phyloP scores from a whole-genome alignment of 106 monocot species.

The Ottelia alismoides region DNA sequence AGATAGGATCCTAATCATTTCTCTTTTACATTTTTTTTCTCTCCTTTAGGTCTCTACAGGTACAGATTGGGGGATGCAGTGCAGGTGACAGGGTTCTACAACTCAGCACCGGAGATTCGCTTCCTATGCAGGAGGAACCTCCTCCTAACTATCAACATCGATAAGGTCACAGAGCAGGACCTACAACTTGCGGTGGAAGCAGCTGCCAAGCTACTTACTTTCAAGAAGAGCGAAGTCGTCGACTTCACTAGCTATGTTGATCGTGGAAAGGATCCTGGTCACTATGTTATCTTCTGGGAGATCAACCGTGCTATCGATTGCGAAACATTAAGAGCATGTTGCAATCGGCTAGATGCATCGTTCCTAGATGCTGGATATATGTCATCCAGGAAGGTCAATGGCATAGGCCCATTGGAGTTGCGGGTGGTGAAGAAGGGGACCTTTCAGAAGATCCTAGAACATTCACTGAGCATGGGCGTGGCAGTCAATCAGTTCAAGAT shows the following conservation, averaged over 20 bases:
- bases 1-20: no score
- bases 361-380: neutral
- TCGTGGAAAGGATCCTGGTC: slow-evolving; percentile 36
- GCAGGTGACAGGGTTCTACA: slow-evolving; percentile 15
- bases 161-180: slow-evolving; percentile 71
- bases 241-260: slow-evolving; percentile 59
- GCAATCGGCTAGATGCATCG: neutral
- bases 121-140: slow-evolving; percentile 35
- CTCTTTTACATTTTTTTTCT: no score
- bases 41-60: slow-evolving; percentile 22
- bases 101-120: slow-evolving; percentile 10
- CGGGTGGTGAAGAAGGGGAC: no score
- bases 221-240: slow-evolving; percentile 42
- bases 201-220: slow-evolving; percentile 30
- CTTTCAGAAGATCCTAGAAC: slow-evolving; percentile 1
- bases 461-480: neutral
- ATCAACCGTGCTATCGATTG: slow-evolving; percentile 27
- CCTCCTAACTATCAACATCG: slow-evolving; percentile 50
- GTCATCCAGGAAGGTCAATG: slow-evolving; percentile 1
- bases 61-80: slow-evolving; percentile 21
- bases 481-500: slow-evolving; percentile 3
- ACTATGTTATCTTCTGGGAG: slow-evolving; percentile 70
- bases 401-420: slow-evolving; percentile 2
- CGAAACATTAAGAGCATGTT: slow-evolving; percentile 41
- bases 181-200: slow-evolving; percentile 39